These are phyloP conservation scores for Cymbopogon flexuosus DNA, from an alignment of 202 grass and related monocot genomes.

Conservation along the genomic window DNA sequence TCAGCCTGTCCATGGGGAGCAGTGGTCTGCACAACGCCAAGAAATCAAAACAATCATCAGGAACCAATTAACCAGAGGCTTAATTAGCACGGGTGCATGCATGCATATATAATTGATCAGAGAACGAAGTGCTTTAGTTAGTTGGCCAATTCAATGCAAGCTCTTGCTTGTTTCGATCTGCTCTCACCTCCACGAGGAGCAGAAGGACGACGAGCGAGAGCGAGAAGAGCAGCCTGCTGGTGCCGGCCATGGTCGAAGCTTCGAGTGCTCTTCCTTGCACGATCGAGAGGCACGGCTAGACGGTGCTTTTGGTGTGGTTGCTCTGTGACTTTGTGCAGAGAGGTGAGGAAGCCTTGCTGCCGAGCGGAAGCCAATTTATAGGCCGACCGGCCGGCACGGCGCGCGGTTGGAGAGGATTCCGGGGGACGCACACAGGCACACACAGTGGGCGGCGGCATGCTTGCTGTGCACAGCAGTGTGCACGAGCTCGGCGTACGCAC, in stretches of 20 bases:
- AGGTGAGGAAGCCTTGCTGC: background rate
- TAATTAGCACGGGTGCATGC: no score
- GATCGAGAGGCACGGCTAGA: background rate
- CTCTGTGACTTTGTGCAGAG: background rate
- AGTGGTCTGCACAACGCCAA: conserved; percentile 23
- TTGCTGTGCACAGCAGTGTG: background rate
- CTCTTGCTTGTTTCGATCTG: no score
- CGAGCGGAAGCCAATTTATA: conserved; percentile 6
- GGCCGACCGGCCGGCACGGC: background rate
- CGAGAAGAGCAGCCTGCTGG: background rate
- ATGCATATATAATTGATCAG: no score
- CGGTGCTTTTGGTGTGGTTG: no score
- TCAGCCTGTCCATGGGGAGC: conserved; percentile 32
- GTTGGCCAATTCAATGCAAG: no score
- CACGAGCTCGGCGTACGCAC: conserved; percentile 4
- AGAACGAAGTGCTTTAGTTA: no score
- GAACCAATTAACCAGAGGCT: background rate
- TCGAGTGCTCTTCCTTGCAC: background rate
- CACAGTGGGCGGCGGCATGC: background rate
- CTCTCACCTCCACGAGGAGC: conserved; percentile 43
- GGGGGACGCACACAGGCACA: background rate
- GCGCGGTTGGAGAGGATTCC: background rate
- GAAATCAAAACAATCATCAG: background rate
- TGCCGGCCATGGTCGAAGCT: background rate
- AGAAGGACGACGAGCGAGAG: conserved; percentile 36